These are phyloP conservation scores for Daldinia grandis DNA, from an alignment of 495 filamentous ascomycete species.

Conservation along the genomic window DNA sequence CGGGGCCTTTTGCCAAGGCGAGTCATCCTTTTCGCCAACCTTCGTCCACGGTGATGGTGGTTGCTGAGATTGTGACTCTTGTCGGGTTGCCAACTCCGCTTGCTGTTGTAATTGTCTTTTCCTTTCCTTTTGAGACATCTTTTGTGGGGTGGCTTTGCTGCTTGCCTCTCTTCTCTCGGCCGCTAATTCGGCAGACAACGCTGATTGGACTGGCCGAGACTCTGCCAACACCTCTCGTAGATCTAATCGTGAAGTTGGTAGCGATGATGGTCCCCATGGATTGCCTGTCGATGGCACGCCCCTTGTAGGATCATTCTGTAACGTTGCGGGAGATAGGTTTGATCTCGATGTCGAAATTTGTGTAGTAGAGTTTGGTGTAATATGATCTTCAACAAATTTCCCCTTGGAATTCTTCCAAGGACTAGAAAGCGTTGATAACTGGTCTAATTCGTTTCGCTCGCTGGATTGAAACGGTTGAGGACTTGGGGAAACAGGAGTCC, in stretches of 20 bases:
- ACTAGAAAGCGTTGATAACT: constrained; percentile 26
- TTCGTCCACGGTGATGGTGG: constrained; percentile 50
- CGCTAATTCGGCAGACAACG: constrained; percentile 75
- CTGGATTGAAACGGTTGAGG: neutral
- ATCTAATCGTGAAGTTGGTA: constrained; percentile 71
- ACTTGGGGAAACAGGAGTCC: constrained; percentile 31
- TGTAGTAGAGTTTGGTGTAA: constrained; percentile 16
- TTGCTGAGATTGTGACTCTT: constrained; percentile 54
- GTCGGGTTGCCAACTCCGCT: constrained; percentile 63
- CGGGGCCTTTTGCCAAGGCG: constrained; percentile 76
- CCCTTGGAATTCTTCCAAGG: constrained; percentile 49
- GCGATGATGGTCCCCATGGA: constrained; percentile 69
- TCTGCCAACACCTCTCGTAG: constrained; percentile 88
- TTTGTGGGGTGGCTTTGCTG: constrained; percentile 54
- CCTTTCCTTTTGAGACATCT: constrained; percentile 87
- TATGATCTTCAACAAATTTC: constrained; percentile 41
- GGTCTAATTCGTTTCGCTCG: constrained; percentile 34
- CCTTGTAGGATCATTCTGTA: constrained; percentile 12
- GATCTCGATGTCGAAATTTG: constrained; percentile 4
- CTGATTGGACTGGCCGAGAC: constrained; percentile 70
- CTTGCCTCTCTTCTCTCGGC: constrained; percentile 55
- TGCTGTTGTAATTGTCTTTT: constrained; percentile 81
- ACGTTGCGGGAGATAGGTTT: constrained; percentile 1
- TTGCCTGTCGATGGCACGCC: constrained; percentile 41
- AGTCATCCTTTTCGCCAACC: constrained; percentile 53